Percentiles rank a stretch among this genome's conserved stretches.
These are phyloP conservation scores for Creolimax fragrantissima DNA, from an alignment of 78 protist genomes.

Conservation along the genomic window DNA sequence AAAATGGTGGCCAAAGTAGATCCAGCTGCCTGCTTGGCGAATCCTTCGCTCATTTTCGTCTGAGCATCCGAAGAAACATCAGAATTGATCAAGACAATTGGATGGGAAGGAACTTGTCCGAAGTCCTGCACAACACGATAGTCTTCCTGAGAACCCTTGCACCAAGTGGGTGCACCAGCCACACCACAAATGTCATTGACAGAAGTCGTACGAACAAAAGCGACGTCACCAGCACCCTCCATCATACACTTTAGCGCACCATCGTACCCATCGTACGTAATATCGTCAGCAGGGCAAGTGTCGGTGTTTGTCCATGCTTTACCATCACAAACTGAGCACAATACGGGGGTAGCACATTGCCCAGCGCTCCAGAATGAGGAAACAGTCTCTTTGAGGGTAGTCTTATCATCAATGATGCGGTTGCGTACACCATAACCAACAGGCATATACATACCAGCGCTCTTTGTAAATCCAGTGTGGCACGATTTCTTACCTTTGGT, in stretches of 20 bases:
- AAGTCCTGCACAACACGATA: background rate
- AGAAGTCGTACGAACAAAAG: conserved; percentile 20
- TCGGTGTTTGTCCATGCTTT: background rate
- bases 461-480: conserved; percentile 12
- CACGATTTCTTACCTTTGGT: background rate
- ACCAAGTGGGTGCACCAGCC: background rate
- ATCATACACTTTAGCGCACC: conserved; percentile 13
- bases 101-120: conserved; percentile 11
- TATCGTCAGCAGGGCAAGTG: background rate
- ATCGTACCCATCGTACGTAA: background rate
- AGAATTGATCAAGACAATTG: background rate
- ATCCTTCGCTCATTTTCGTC: background rate
- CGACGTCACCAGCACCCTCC: conserved; percentile 25
- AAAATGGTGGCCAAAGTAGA: background rate
- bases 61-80: background rate
- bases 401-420: background rate
- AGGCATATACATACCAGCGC: conserved; percentile 28
- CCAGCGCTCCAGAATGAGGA: background rate
- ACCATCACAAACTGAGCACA: background rate
- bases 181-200: background rate
- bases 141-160: background rate
- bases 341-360: conserved; percentile 2
- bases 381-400: background rate
- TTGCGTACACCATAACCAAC: conserved; percentile 16
- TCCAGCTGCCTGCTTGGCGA: background rate